phyloP scores from a whole-genome alignment of 495 filamentous ascomycete species.

The Trichocladium uniseriatum region DNA sequence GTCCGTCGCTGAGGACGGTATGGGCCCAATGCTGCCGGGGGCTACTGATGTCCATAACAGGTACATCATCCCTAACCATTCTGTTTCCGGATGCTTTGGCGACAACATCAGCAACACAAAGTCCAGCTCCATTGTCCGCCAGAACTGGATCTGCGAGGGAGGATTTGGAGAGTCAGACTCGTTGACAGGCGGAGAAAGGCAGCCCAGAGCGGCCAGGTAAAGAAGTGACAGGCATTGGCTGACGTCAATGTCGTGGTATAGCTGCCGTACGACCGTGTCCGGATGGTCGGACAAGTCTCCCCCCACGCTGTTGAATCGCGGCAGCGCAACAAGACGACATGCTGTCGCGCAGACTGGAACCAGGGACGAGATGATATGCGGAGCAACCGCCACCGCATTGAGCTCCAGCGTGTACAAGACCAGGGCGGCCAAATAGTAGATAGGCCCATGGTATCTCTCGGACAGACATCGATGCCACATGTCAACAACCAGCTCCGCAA shows the following conservation, averaged over 20 bases:
- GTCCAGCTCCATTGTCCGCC: conserved; percentile 38
- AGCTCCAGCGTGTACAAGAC: conserved; percentile 31
- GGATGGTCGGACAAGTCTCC: conserved; percentile 21
- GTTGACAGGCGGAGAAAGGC: conserved; percentile 14
- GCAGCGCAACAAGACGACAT: conserved; percentile 23
- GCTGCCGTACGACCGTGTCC: conserved; percentile 15
- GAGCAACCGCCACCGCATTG: conserved; percentile 32
- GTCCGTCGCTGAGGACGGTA: conserved; percentile 19
- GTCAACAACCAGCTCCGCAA: conserved; percentile 34
- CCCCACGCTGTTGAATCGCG: conserved; percentile 18
- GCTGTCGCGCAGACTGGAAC: conserved; percentile 34
- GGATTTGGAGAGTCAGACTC: conserved; percentile 7
- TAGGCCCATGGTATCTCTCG: conserved; percentile 34
- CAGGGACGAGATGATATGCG: conserved; percentile 34
- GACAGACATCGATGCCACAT: conserved; percentile 37
- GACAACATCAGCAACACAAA: conserved; percentile 37
- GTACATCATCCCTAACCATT: conserved; percentile 32
- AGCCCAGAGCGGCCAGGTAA: conserved; percentile 33
- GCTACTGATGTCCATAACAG: conserved; percentile 36
- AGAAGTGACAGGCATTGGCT: conserved; percentile 33
- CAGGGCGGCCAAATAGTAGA: conserved; percentile 35
- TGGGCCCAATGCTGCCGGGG: conserved; percentile 36
- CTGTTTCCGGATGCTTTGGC: conserved; percentile 35
- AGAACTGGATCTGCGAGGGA: conserved; percentile 30
- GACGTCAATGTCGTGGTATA: conserved; percentile 28